phyloP scores from a whole-genome alignment of 306 rosid genomes.

The Cucurbita ficifolia region DNA sequence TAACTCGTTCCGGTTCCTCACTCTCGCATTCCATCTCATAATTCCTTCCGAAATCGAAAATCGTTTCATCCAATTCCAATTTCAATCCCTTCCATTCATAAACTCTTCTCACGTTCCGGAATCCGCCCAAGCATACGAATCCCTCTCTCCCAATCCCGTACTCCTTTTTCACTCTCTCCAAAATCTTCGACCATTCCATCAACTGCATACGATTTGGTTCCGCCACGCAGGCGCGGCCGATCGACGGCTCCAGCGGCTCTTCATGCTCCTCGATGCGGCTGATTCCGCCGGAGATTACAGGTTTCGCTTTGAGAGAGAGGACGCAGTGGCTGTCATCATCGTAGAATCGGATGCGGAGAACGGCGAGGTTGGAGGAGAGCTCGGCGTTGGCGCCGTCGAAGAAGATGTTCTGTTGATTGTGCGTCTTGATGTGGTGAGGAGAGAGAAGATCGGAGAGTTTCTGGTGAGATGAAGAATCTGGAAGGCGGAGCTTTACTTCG shows the following conservation, averaged over 20 bases:
- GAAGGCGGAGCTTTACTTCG: conserved; percentile 64
- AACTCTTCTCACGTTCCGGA: conserved; percentile 64
- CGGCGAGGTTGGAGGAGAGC: conserved; percentile 47
- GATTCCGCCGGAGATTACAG: conserved; percentile 52
- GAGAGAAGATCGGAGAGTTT: conserved; percentile 30
- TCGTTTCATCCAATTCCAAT: conserved; percentile 82
- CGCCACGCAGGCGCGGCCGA: conserved; percentile 43
- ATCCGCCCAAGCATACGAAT: conserved; percentile 61
- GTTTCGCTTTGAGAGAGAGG: conserved; percentile 55
- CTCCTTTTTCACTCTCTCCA: conserved; percentile 56
- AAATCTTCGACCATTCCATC: conserved; percentile 43
- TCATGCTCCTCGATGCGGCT: conserved; percentile 95
- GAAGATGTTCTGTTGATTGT: conserved; percentile 63
- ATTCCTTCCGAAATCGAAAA: conserved; percentile 46
- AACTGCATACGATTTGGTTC: conserved; percentile 38
- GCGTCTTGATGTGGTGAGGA: conserved; percentile 38
- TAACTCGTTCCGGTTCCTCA: conserved; percentile 48
- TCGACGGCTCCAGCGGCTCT: conserved; percentile 40
- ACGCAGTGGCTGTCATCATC: conserved; percentile 39
- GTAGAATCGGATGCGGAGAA: conserved; percentile 64
- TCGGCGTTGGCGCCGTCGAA: conserved; percentile 59
- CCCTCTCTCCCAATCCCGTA: conserved; percentile 47
- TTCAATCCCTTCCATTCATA: conserved; percentile 77
- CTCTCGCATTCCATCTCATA: conserved; percentile 89
- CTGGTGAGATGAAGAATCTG: conserved; percentile 28